Evolutionary conservation across 495 filamentous ascomycete genomes (phyloP), one percentile per base, ranked within the genome.

Genomic region (Baudoinia panamericana): DNA sequence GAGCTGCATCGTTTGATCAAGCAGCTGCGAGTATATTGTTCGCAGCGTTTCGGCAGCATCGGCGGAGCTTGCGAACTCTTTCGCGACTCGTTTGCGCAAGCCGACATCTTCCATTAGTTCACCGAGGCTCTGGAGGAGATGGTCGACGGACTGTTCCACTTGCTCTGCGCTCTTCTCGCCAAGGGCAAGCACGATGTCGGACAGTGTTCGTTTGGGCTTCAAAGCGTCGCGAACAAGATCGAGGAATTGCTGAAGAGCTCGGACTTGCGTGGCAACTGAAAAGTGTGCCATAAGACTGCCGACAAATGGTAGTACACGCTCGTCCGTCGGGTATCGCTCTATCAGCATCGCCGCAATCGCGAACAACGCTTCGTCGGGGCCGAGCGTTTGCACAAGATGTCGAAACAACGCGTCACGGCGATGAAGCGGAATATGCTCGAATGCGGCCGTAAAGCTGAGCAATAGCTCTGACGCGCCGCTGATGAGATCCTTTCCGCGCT

Each of bases 401-500:
- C 73, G 65, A 66, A 93, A 97, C 4, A 96, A 61, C 26, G 76
- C 73, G 13, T 80, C 69, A 41, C 84, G 78, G 28, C 87, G 75
- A 54, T 90, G 86, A 5, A 73, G 69, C 3, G 90, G 90, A 43
- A 97, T 82, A 54, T 96, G 87, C 54, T 92, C 86, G 60, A 87
- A 97, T 9, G 92, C 92, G 8, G 82, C 83, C 15, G 82, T 83
- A 56, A 96, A 96, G 61, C 86, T 95, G 36, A 85, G 67, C 13
- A 97, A 53, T 21, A 97, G 67, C 53, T 93, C 87, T 1, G 84
- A 79, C 10, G 81, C 80, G 36, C 83, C 84, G 30, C 72, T 73
- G 2, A 93, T 69, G 34, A 84, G 67, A 51, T 82, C 79, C 21
- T 76, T 70, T 46, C 84, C 82, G 45, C 78, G 75, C 51, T 77